phyloP scores from a whole-genome alignment of 208 protist genomes.

The Trypanosoma platydactyli region DNA sequence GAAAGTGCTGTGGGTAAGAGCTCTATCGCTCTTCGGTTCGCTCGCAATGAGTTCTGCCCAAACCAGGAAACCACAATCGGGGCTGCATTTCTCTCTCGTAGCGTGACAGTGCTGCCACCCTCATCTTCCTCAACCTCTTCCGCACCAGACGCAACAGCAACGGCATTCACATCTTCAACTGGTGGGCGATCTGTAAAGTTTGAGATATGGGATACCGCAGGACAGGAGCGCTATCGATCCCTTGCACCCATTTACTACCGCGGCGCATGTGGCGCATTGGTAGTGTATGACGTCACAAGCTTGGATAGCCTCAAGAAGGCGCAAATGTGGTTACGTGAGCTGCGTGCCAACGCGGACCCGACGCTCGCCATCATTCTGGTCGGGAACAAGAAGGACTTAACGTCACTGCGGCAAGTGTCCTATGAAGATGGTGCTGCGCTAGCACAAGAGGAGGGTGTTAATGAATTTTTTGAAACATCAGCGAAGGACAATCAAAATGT shows the following conservation, averaged over 20 bases:
- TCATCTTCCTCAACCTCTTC: constrained; percentile 24
- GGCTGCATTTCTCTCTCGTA: constrained; percentile 85
- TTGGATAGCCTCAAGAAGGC: constrained; percentile 93
- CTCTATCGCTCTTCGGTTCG: constrained; percentile 85
- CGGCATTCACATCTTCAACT: too few relatives aligned
- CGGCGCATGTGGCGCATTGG: constrained; percentile 87
- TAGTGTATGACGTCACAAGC: constrained; percentile 98
- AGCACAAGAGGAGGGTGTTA: constrained; percentile 70
- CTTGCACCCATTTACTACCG: constrained; percentile 94
- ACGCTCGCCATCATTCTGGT: constrained; percentile 93
- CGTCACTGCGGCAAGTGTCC: constrained; percentile 79
- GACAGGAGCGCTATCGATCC: constrained; percentile 91
- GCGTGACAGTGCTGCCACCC: constrained; percentile 56
- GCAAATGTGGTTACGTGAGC: constrained; percentile 97
- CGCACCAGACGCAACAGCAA: too few relatives aligned
- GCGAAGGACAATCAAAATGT: constrained; percentile 88
- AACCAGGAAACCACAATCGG: constrained; percentile 90
- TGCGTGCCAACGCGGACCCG: constrained; percentile 87
- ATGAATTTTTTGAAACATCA: constrained; percentile 83
- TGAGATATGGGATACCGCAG: constrained; percentile 93
- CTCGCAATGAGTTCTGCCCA: constrained; percentile 77
- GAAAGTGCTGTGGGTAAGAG: constrained; percentile 91
- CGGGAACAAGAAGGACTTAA: constrained; percentile 97
- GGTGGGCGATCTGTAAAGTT: constrained; percentile 50
- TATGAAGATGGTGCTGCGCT: constrained; percentile 69